phyloP scores from a whole-genome alignment of 306 rosid species.

The Alnus rubra region DNA sequence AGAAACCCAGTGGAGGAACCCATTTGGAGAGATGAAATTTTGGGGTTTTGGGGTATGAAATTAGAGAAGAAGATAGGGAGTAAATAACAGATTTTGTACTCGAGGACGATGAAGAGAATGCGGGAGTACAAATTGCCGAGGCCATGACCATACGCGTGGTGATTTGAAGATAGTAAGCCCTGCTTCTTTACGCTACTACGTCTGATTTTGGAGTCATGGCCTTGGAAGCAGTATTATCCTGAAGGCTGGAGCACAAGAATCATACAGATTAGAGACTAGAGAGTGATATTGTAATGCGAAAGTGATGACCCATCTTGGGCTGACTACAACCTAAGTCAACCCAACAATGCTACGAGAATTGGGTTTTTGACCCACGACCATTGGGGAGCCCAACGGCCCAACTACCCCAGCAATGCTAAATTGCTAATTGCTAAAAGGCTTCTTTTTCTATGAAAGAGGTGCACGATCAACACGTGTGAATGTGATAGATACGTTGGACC shows the following conservation, averaged over 20 bases:
- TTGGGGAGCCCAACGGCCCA: not conserved
- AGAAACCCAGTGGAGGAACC: slow-evolving; percentile 51
- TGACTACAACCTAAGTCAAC: not conserved
- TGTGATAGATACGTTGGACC: no score
- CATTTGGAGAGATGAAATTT: slow-evolving; percentile 37
- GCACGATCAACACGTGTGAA: no score
- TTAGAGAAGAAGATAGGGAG: slow-evolving; percentile 32
- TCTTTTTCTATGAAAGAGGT: no score
- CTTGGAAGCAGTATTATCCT: slow-evolving; percentile 20
- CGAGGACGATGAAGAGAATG: slow-evolving; percentile 35
- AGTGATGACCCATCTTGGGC: not conserved
- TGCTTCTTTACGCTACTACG: not conserved
- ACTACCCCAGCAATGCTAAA: not conserved
- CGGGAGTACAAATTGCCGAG: slow-evolving; percentile 44
- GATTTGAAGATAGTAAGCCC: slow-evolving; percentile 24
- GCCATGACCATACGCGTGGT: slow-evolving; percentile 55
- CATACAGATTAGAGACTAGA: not conserved
- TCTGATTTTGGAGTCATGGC: slow-evolving; percentile 24
- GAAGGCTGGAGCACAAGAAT: not conserved
- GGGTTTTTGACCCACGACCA: not conserved
- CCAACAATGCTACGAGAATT: not conserved
- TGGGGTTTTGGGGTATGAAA: slow-evolving; percentile 33
- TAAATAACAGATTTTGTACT: slow-evolving; percentile 31
- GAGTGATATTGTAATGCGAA: not conserved
- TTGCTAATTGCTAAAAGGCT: no score